Evolutionary conservation across 2,329 filamentous ascomycete species (phyloP).

Genomic region (Helotiales sp.): DNA sequence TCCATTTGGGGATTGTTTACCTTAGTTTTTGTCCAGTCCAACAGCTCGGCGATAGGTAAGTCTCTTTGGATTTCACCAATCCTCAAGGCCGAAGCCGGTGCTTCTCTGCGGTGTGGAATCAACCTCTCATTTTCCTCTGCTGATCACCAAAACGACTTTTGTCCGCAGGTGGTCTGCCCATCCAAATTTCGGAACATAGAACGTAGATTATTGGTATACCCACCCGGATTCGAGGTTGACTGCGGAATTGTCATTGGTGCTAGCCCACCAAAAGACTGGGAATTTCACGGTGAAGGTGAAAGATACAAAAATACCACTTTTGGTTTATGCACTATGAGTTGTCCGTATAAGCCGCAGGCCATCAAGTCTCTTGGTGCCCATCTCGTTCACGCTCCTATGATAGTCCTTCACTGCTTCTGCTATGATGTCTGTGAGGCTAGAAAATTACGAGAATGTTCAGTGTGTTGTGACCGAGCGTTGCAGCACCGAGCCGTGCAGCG

Average conservation of each 20-base stretch:
- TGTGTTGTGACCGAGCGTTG: conserved; percentile 1
- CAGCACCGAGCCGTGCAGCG: conserved; percentile 12
- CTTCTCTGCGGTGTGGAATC: neutral
- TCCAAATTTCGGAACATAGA: neutral
- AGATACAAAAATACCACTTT: neutral
- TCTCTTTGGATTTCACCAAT: neutral
- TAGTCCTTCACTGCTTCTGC: neutral
- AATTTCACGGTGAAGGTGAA: neutral
- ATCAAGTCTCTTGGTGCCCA: neutral
- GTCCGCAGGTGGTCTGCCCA: neutral
- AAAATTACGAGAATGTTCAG: neutral
- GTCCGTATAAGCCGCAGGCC: conserved; percentile 9
- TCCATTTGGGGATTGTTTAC: neutral
- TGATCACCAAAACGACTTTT: neutral
- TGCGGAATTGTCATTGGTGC: neutral
- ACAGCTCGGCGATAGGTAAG: neutral
- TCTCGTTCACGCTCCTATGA: conserved; percentile 10
- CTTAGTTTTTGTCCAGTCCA: neutral
- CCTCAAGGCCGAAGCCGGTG: neutral
- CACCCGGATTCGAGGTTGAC: neutral
- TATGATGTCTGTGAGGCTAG: neutral
- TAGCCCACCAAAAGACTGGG: neutral
- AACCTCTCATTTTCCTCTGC: neutral
- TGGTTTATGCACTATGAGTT: neutral
- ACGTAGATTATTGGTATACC: neutral